Evolutionary conservation across 2,329 filamentous ascomycete genomes (phyloP).

Genomic region (Diplodia intermedia): DNA sequence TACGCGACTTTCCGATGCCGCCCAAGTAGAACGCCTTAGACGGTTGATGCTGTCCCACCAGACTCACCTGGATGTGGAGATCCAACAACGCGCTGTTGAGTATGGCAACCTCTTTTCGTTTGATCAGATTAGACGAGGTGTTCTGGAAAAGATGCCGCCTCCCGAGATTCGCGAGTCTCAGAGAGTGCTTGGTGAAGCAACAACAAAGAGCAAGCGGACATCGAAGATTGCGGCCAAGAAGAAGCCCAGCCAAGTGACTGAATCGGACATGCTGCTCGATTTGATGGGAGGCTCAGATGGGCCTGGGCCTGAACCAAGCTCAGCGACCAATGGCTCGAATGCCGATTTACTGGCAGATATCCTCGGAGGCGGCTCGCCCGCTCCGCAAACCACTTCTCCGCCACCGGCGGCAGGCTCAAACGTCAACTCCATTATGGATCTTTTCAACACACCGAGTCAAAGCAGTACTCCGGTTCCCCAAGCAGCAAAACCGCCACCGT

Average conservation of each 20-base stretch:
- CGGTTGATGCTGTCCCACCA: slow-evolving; percentile 78
- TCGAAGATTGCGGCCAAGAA: slow-evolving; percentile 72
- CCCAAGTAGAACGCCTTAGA: slow-evolving; percentile 86
- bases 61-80: slow-evolving; percentile 89
- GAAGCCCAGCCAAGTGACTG: slow-evolving; percentile 78
- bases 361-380: slow-evolving; percentile 72
- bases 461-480: slow-evolving; percentile 49
- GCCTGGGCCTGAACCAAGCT: slow-evolving; percentile 64
- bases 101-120: slow-evolving; percentile 94
- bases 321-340: slow-evolving; percentile 67
- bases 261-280: slow-evolving; percentile 89
- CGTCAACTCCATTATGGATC: slow-evolving; percentile 79
- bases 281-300: slow-evolving; percentile 83
- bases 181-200: slow-evolving; percentile 82
- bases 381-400: slow-evolving; percentile 48
- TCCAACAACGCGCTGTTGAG: slow-evolving; percentile 94
- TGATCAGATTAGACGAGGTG: slow-evolving; percentile 84
- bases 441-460: slow-evolving; percentile 67
- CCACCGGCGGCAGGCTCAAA: slow-evolving; percentile 47
- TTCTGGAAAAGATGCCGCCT: slow-evolving; percentile 96
- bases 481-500: slow-evolving; percentile 48
- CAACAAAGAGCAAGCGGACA: slow-evolving; percentile 54
- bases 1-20: slow-evolving; percentile 79
- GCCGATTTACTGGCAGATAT: slow-evolving; percentile 92
- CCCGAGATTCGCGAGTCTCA: slow-evolving; percentile 97